Evolutionary conservation across 1,284 basidiomycete species (phyloP).

Genomic region (Salmacisia buchloeana): DNA sequence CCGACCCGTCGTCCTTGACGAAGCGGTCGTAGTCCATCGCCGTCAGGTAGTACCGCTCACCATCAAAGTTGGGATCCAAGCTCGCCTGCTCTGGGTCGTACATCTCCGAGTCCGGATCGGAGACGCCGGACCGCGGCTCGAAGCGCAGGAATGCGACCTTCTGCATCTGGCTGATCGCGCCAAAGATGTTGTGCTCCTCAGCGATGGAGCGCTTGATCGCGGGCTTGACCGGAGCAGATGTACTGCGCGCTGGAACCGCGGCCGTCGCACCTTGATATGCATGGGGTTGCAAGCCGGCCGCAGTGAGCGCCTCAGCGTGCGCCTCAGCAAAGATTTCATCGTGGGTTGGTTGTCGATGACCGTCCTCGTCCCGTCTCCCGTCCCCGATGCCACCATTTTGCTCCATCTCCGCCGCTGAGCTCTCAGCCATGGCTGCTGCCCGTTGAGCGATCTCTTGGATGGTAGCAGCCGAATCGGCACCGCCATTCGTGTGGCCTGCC

Average conservation of each 20-base stretch:
- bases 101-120: conserved; percentile 12
- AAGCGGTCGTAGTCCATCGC: conserved; percentile 6
- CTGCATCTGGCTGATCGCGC: conserved; percentile 92
- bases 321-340: conserved; percentile 3
- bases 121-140: conserved; percentile 20
- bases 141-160: conserved; percentile 83
- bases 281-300: not conserved
- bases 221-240: not conserved
- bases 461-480: not conserved
- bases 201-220: not conserved
- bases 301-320: not conserved
- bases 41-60: not conserved
- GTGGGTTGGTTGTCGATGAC: not conserved
- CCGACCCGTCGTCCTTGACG: not conserved
- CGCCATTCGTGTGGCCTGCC: not conserved
- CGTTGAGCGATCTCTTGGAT: conserved; percentile 1
- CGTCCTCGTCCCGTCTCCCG: not conserved
- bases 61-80: not conserved
- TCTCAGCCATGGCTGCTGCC: not conserved
- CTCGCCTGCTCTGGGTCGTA: not conserved
- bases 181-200: conserved; percentile 55
- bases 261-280: not conserved
- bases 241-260: not conserved
- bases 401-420: conserved; percentile 1
- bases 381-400: not conserved